A percentile compares a stretch with the other conserved stretches of the same genome.
These are phyloP conservation scores for Lithocarpus polystachyus DNA, from an alignment of 306 rosid genomes.

Conservation along the genomic window DNA sequence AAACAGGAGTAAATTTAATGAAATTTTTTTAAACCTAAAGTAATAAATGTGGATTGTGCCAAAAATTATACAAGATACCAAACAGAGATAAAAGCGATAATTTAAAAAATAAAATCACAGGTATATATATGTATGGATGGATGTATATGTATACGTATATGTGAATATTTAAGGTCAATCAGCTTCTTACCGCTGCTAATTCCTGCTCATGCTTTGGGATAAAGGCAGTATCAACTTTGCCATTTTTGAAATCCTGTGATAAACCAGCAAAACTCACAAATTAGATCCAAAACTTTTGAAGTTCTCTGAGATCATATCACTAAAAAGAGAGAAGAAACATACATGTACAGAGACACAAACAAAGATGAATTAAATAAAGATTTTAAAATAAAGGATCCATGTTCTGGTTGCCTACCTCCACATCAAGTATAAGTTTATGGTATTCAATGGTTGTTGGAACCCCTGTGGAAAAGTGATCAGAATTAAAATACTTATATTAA, in stretches of 20 bases:
- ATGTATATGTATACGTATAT: background rate
- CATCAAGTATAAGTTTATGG: conserved; percentile 92
- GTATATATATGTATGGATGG: background rate
- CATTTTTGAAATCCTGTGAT: conserved; percentile 79
- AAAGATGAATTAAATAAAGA: background rate
- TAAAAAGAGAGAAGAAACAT: background rate
- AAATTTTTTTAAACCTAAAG: background rate
- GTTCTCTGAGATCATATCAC: too few species aligned
- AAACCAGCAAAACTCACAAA: conserved; percentile 1
- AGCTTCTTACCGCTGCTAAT: conserved; percentile 60
- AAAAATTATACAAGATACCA: background rate
- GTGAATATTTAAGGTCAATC: conserved; percentile 1
- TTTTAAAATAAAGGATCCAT: background rate
- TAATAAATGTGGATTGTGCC: background rate
- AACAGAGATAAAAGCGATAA: background rate
- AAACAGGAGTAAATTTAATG: background rate
- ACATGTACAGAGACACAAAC: background rate
- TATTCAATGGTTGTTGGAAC: conserved; percentile 98
- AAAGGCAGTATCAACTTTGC: conserved; percentile 92
- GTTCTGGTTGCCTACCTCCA: conserved; percentile 51
- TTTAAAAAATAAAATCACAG: background rate
- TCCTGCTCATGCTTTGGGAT: conserved; percentile 94
- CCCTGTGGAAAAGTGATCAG: conserved; percentile 41
- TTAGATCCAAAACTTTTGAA: conserved; percentile 8
- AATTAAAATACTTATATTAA: background rate